Base-by-base conservation (phyloP, 345 rosid species). In the Camelina sativa region DNA sequence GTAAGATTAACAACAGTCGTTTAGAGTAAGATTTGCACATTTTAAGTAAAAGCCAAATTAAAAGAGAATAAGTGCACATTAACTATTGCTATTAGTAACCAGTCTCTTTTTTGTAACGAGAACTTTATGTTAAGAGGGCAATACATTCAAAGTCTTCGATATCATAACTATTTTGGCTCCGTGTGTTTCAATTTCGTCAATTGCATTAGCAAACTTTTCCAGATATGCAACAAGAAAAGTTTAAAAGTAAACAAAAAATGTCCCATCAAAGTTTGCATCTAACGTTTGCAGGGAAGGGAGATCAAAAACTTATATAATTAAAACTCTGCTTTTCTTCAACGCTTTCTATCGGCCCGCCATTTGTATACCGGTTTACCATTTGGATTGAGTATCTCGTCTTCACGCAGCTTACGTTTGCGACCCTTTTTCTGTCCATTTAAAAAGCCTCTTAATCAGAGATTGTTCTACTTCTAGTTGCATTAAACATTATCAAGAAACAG, bases 331-430 rank as follows among this genome's bases (percentile, higher is more conserved):
- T 28, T 3, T 65, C 62, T 75, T 87, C 80, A 92, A 40, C 96
- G 85, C 84, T 94, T 94, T 80, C 97, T 74, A 76, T 94, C 97
- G 0, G 82, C 2, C 23, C 85, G 71, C 98, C 97, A 89, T 78
- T 88, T 86, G 83, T 86, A 91, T 6, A 93, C 91, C 1, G 96
- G 82, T 58, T 73, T 87, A 40, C 88, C 78, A 51, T 89, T 84
- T 52, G 94, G 97, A 72, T 61, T 55, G 60, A 68, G 77, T 12
- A 89, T 77, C 83, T 92, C 97, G 3, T 90, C 97, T 19, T 91
- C 98, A 4, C 82, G 88, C 19, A 87, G 84, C 80, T 87, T 90
- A 16, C 92, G 87, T 76, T 89, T 88, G 67, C 79, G 78, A 37
- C 98, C 98, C 60, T 84, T 86, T 84, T 94, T 92, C 97, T 92